These are phyloP conservation scores for Solanum rostratum DNA, from an alignment of 257 asterid species.

Conservation along the genomic window DNA sequence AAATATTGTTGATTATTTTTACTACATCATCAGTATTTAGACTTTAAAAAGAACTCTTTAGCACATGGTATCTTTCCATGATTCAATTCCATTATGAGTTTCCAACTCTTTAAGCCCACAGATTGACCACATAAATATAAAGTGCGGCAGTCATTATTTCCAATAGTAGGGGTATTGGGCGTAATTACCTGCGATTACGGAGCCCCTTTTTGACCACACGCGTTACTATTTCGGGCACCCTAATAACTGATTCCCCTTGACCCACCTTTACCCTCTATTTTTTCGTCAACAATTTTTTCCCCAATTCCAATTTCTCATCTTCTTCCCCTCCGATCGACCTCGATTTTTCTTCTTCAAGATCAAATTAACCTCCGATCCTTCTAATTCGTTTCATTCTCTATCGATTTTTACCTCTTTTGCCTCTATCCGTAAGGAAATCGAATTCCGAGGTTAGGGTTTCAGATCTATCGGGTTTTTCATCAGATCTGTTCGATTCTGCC, in stretches of 20 bases:
- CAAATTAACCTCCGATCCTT: constrained; percentile 2
- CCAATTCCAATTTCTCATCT: background rate
- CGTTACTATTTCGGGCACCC: background rate
- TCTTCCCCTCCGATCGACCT: constrained; percentile 1
- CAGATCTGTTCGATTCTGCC: constrained; percentile 4
- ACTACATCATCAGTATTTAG: background rate
- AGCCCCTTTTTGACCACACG: background rate
- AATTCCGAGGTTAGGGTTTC: constrained; percentile 22
- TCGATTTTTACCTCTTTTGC: constrained; percentile 2
- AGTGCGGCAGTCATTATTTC: background rate
- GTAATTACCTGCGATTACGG: background rate
- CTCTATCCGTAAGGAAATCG: background rate
- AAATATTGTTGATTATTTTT: background rate
- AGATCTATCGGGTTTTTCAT: background rate
- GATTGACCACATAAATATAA: background rate
- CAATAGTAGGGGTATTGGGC: background rate
- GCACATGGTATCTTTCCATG: background rate
- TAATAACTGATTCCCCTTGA: background rate
- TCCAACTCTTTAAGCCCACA: background rate
- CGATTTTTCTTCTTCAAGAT: background rate
- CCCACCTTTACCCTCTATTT: constrained; percentile 6
- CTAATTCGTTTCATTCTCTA: constrained; percentile 7
- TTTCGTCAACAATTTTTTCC: constrained; percentile 1
- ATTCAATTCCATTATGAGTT: background rate
- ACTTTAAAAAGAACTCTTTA: background rate